Conservation (phyloP, 495 filamentous ascomycete species). For the Aspergillus homomorphus region DNA sequence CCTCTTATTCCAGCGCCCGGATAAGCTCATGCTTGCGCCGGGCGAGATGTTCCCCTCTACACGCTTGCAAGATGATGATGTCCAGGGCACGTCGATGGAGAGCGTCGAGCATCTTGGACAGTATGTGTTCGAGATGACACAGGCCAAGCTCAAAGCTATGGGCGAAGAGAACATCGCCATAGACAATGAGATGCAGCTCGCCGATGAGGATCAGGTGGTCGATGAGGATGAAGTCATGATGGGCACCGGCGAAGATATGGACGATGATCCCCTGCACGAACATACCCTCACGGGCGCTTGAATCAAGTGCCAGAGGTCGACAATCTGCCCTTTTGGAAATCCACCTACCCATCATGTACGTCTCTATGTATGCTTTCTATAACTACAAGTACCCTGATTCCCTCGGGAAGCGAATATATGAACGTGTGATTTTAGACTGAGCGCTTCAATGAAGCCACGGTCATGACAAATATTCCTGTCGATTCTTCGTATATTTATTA, state of each 20-base stretch:
- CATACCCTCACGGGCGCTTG: constrained; percentile 16
- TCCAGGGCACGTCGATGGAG: constrained; percentile 69
- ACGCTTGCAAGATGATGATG: constrained; percentile 55
- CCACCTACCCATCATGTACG: background rate
- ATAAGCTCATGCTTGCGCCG: constrained; percentile 74
- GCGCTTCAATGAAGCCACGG: background rate
- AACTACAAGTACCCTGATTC: background rate
- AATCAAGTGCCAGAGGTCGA: background rate
- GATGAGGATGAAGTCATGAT: constrained; percentile 45
- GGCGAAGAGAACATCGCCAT: constrained; percentile 38
- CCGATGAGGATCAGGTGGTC: constrained; percentile 43
- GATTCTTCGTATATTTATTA: too few relatives aligned
- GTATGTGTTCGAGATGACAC: constrained; percentile 96
- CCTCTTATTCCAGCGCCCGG: constrained; percentile 63
- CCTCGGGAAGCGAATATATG: background rate
- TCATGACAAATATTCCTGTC: background rate
- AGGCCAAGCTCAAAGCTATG: constrained; percentile 70
- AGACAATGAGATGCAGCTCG: constrained; percentile 34
- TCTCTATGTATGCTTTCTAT: background rate
- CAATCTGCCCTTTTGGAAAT: background rate
- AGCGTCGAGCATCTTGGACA: constrained; percentile 92
- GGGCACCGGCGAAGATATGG: constrained; percentile 33
- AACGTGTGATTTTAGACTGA: background rate
- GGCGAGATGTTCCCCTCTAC: constrained; percentile 82
- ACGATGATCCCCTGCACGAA: constrained; percentile 40